These are phyloP conservation scores for Chondrostereum purpureum DNA, from an alignment of 1,284 basidiomycete genomes.

Conservation along the genomic window DNA sequence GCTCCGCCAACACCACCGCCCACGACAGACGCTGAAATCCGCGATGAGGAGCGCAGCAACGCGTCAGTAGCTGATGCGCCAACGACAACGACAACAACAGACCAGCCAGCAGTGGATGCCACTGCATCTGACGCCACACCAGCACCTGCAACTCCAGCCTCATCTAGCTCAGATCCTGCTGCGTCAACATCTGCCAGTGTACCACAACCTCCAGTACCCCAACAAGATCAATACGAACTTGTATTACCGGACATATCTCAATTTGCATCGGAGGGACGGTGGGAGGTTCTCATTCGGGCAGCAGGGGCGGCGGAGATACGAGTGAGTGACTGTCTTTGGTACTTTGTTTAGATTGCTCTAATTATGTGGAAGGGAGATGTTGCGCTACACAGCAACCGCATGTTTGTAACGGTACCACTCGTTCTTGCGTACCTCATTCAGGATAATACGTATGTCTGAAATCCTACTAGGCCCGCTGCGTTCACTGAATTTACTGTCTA, in stretches of 20 bases:
- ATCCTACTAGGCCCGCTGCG: background rate
- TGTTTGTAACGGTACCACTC: slow-evolving; percentile 49
- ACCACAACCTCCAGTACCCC: slow-evolving; percentile 10
- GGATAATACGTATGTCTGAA: slow-evolving; percentile 46
- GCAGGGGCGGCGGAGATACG: slow-evolving; percentile 48
- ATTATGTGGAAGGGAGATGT: slow-evolving; percentile 27
- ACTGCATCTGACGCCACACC: slow-evolving; percentile 5
- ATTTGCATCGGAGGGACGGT: slow-evolving; percentile 36
- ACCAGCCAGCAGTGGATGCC: background rate
- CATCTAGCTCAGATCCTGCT: no score
- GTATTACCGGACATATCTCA: slow-evolving; percentile 37
- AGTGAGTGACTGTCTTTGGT: slow-evolving; percentile 29
- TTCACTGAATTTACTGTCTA: slow-evolving; percentile 19
- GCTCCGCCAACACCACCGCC: slow-evolving; percentile 57
- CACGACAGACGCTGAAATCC: slow-evolving; percentile 45
- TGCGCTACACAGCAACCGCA: slow-evolving; percentile 35
- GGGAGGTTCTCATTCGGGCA: slow-evolving; percentile 34
- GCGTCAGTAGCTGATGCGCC: slow-evolving; percentile 8
- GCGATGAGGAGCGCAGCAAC: slow-evolving; percentile 34
- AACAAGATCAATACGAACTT: slow-evolving; percentile 29
- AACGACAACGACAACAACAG: slow-evolving; percentile 9
- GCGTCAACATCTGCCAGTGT: slow-evolving; percentile 9
- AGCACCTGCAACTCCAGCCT: slow-evolving; percentile 10
- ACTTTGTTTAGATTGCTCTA: background rate
- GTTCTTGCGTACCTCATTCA: slow-evolving; percentile 55